Evolutionary conservation across 768 basidiomycete genomes (phyloP).

Genomic region (Amanita pallidorosea): DNA sequence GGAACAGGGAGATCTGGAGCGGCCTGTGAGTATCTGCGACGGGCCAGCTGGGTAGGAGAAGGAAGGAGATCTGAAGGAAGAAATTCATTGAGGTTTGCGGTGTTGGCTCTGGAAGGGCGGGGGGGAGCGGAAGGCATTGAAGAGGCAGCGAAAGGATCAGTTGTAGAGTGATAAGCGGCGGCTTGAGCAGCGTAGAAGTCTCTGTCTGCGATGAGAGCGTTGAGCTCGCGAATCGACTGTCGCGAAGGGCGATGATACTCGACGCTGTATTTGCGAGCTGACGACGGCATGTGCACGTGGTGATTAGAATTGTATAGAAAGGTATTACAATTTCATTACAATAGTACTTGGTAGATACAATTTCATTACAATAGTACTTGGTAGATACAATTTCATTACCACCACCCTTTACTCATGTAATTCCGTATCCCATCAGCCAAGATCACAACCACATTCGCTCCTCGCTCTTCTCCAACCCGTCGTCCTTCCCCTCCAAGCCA

Average conservation of each 20-base stretch:
- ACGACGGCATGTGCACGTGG: slow-evolving; percentile 24
- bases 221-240: slow-evolving; percentile 70
- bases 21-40: slow-evolving; percentile 42
- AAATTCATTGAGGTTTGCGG: slow-evolving; percentile 69
- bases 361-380: too few relatives aligned
- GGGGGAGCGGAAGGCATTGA: slow-evolving; percentile 47
- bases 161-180: slow-evolving; percentile 22
- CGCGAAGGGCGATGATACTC: slow-evolving; percentile 70
- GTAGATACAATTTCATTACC: too few relatives aligned
- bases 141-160: slow-evolving; percentile 22
- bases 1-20: slow-evolving; percentile 34
- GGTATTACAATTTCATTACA: too few relatives aligned
- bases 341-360: too few relatives aligned
- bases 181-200: slow-evolving; percentile 46
- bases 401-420: slow-evolving; percentile 94
- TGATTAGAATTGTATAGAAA: too few relatives aligned
- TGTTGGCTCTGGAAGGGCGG: slow-evolving; percentile 78
- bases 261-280: slow-evolving; percentile 50
- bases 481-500: slow-evolving; percentile 75
- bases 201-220: slow-evolving; percentile 56
- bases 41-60: slow-evolving; percentile 24
- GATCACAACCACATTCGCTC: slow-evolving; percentile 81
- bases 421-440: slow-evolving; percentile 89
- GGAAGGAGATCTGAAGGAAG: slow-evolving; percentile 59
- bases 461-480: slow-evolving; percentile 45